Evolutionary conservation across 306 rosid genomes (phyloP).

Genomic region (Betula pendula): DNA sequence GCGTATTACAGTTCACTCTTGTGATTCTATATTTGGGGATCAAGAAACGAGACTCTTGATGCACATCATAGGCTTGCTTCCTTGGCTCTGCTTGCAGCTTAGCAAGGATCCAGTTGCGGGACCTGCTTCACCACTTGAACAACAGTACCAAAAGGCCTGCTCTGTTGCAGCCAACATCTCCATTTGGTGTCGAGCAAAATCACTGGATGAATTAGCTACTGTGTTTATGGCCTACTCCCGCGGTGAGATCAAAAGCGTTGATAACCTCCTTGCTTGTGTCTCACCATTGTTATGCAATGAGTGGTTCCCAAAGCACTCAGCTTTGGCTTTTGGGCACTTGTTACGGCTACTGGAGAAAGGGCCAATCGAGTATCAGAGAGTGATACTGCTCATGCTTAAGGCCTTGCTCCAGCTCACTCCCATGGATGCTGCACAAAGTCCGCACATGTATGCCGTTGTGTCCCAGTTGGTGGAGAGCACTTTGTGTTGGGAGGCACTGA

Average conservation of each 20-base stretch:
- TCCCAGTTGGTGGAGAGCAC: slow-evolving; percentile 99
- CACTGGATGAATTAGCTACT: slow-evolving; percentile 81
- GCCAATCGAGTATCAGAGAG: slow-evolving; percentile 94
- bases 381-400: slow-evolving; percentile 88
- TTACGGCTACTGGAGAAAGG: slow-evolving; percentile 88
- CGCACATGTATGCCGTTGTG: slow-evolving; percentile 92
- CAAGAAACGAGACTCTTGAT: slow-evolving; percentile 91
- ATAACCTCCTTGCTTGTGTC: slow-evolving; percentile 83
- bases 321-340: slow-evolving; percentile 92
- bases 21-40: slow-evolving; percentile 95
- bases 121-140: slow-evolving; percentile 84
- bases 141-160: slow-evolving; percentile 90
- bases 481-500: slow-evolving; percentile 93
- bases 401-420: slow-evolving; percentile 99
- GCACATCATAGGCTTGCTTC: slow-evolving; percentile 98
- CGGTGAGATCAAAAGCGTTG: slow-evolving; percentile 80
- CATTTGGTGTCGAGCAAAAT: slow-evolving; percentile 92
- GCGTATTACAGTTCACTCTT: slow-evolving; percentile 87
- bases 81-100: slow-evolving; percentile 97
- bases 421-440: slow-evolving; percentile 97
- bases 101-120: slow-evolving; percentile 76
- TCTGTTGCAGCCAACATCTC: slow-evolving; percentile 87
- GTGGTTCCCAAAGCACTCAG: slow-evolving; percentile 97
- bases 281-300: slow-evolving; percentile 84
- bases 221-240: slow-evolving; percentile 82